Evolutionary conservation across 345 rosid species (phyloP), one percentile per base, ranked within the genome.

Genomic region (Barbarea vulgaris): DNA sequence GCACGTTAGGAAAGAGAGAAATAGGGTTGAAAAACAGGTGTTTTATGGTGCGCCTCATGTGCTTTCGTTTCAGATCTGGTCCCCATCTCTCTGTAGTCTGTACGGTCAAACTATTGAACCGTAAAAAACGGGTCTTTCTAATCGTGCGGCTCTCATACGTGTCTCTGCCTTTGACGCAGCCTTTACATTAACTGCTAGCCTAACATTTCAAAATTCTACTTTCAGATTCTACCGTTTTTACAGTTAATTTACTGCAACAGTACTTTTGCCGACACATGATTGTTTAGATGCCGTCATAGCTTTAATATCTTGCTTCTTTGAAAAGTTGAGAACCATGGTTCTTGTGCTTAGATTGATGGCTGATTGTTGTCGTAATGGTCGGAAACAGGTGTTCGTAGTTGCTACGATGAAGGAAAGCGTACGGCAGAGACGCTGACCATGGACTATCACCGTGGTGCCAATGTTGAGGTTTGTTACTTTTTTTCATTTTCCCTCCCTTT

Each of bases 401-500:
- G 93, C 69, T 90, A 90, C 79, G 96, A 88, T 2, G 96, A 90
- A 83, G 96, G 96, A 10, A 90, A 90, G 70, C 96, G 93, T 64
- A 90, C 96, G 2, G 93, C 96, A 0, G 93, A 90, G 85, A 90
- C 96, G 4, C 73, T 90, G 72, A 76, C 90, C 55, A 90, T 88
- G 96, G 96, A 90, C 75, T 90, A 90, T 70, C 96, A 90, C 70
- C 67, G 96, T 37, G 93, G 93, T 54, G 81, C 79, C 25, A 88
- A 83, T 57, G 84, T 90, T 18, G 96, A 90, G 96, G 96, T 89
- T 51, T 8, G 47, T 7, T 62, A 31, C 19, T 1, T 39, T 28
- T 14, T 7, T 39, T 27, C 21, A 21, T 50, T 50, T 19, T 1
- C 14, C 47, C 9, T 47, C 58, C 2, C 1, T 60, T 60, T 21